phyloP scores from a whole-genome alignment of 495 filamentous ascomycete genomes.

The Neurospora sp. region DNA sequence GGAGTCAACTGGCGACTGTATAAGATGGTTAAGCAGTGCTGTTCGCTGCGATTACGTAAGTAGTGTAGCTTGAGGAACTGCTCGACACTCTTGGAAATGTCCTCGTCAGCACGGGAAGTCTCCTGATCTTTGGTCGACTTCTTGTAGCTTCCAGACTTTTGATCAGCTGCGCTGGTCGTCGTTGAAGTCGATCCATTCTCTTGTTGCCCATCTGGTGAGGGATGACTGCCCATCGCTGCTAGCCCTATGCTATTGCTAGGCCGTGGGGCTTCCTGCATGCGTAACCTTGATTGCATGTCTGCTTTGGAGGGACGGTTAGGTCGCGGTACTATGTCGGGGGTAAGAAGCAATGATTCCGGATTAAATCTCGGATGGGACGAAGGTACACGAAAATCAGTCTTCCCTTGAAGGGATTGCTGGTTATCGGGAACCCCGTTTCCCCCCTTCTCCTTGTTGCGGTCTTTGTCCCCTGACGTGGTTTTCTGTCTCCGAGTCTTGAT shows the following conservation, averaged over 20 bases:
- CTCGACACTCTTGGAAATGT: constrained; percentile 3
- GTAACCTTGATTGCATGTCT: too few species aligned
- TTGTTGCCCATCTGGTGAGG: background rate
- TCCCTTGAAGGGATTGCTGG: background rate
- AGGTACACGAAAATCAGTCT: too few species aligned
- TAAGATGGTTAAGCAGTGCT: constrained; percentile 16
- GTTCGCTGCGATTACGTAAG: constrained; percentile 13
- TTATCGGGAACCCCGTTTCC: background rate
- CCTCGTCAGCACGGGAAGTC: background rate
- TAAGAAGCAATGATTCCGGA: too few species aligned
- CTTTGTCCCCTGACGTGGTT: background rate
- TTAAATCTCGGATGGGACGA: too few species aligned
- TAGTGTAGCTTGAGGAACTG: constrained; percentile 19
- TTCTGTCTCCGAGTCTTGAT: constrained; percentile 1
- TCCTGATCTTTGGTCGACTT: constrained; percentile 5
- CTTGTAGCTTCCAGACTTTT: background rate
- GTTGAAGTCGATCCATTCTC: background rate
- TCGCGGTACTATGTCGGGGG: too few species aligned
- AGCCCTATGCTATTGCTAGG: background rate
- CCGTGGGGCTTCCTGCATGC: too few species aligned
- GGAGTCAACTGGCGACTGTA: constrained; percentile 1
- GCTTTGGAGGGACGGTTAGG: too few species aligned
- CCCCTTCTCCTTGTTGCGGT: background rate
- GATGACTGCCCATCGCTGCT: background rate
- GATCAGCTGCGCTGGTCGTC: background rate